Evolutionary conservation across 2,329 filamentous ascomycete species (phyloP), one percentile per base, ranked within the genome.

Genomic region (Calonectria leucothoes): DNA sequence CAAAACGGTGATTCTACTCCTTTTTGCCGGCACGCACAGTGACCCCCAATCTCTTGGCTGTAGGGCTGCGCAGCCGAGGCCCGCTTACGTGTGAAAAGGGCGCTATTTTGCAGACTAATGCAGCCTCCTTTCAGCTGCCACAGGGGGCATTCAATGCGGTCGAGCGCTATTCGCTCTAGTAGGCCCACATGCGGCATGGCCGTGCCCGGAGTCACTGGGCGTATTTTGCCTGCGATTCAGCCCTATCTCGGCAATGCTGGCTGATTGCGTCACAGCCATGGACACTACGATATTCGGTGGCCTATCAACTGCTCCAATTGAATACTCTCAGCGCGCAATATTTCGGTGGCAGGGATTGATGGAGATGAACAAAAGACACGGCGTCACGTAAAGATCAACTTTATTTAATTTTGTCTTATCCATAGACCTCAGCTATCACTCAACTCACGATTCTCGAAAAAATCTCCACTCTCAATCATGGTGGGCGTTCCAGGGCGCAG

Each of bases 401-500:
- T n/a, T n/a, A n/a, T n/a, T n/a, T n/a, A n/a, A n/a, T n/a, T n/a
- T n/a, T n/a, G n/a, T n/a, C n/a, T 15, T n/a, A 17, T 6, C 31
- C 4, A 14, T 17, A 4, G 17, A 23, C 4, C 15, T 42, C 33
- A 49, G 15, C 20, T 1, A 6, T 8, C 6, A 8, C 14, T 4
- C 15, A 14, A 8, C 7, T 14, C 15, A 3, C 39, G 15, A 3
- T 23, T 11, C 15, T 31, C 4, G 20, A 12, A 3, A 5, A 17
- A 14, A 1, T 33, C 37, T 17, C 31, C 0, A 11, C 20, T 20
- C 27, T 10, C 31, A 5, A 23, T 5, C 23, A 77, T 77, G 75
- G 75, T 76, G 23, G 75, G 75, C 12, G 67, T 77, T 33, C 72
- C 75, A 1, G 75, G 75, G 10, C 75, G 75, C 69, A 77, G 75